phyloP scores from a whole-genome alignment of 73 alveolate genomes.

The Uronychia setigera region DNA sequence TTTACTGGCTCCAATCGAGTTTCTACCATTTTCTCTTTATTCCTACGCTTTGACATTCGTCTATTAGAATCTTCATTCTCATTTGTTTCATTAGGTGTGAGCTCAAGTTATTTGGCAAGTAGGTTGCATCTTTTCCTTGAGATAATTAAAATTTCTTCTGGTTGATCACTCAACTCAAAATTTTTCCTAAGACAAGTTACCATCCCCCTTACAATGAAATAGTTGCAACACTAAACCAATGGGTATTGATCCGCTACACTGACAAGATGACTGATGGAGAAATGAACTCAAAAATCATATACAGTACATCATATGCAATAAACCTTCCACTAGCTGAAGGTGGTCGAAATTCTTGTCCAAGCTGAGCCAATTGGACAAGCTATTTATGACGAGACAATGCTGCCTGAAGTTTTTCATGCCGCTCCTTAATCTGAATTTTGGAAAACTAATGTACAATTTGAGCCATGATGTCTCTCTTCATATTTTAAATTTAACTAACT shows the following conservation, averaged over 20 bases:
- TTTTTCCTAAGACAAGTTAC: background rate
- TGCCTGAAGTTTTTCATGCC: too few relatives aligned
- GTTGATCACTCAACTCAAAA: background rate
- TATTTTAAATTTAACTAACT: too few relatives aligned
- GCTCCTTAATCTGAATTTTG: too few relatives aligned
- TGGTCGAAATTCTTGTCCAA: too few relatives aligned
- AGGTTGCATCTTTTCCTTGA: background rate
- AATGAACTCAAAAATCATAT: background rate
- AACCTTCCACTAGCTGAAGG: too few relatives aligned
- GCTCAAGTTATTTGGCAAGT: background rate
- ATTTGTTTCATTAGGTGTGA: background rate
- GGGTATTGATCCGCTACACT: background rate
- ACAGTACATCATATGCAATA: background rate
- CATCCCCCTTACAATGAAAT: background rate
- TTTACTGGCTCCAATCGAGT: background rate
- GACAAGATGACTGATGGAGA: background rate
- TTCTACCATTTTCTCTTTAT: background rate
- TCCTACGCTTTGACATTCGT: background rate
- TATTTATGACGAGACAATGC: too few relatives aligned
- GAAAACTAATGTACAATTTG: too few relatives aligned
- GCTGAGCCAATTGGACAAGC: too few relatives aligned
- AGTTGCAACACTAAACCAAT: background rate
- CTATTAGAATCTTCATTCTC: background rate
- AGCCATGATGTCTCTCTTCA: too few relatives aligned
- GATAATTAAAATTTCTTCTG: background rate